Evolutionary conservation across 2,329 filamentous ascomycete species (phyloP), one percentile per base, ranked within the genome.

Genomic region (Gnomoniopsis smithogilvyi): DNA sequence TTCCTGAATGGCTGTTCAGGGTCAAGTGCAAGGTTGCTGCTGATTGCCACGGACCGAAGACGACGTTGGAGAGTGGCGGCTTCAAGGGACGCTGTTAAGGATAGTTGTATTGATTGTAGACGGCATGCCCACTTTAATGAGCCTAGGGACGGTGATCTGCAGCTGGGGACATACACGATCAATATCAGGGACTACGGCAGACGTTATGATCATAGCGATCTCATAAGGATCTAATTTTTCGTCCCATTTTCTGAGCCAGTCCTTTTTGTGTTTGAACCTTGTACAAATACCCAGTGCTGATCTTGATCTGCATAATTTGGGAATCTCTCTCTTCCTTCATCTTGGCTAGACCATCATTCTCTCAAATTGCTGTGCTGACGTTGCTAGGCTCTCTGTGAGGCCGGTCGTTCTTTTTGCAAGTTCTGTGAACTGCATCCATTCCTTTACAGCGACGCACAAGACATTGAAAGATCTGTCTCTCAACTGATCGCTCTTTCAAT

Each of bases 371-470:
- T 43, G n/a, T 46, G 34, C n/a, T 54, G 34, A 11, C 17, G 14
- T n/a, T 41, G 12, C 21, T 38, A 12, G 19, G 10, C 43, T 38
- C 24, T 26, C 41, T 19, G 6, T 19, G 19, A 33, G 34, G 41
- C 54, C 46, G 45, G 54, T 43, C 54, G 49, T 51, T 54, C 54
- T 58, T 60, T 24, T 34, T 48, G 36, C 54, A 50, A 58, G 50
- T 50, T 58, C 50, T 54, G 59, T 54, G 59, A 58, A 50, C 45
- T 58, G 54, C 58, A 50, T 54, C 45, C 59, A 53, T 43, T 58
- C 33, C 22, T 54, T 58, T 50, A 8, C 3, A 36, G 6, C 19
- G 43, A 15, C 2, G 8, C 41, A 21, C 43, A 58, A 43, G 34
- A 26, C 22, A 19, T 54, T 49, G 30, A n/a, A 49, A 38, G 12